These are phyloP conservation scores for Ceratocystis harringtonii DNA, from an alignment of 2,329 filamentous ascomycete species.

Conservation along the genomic window DNA sequence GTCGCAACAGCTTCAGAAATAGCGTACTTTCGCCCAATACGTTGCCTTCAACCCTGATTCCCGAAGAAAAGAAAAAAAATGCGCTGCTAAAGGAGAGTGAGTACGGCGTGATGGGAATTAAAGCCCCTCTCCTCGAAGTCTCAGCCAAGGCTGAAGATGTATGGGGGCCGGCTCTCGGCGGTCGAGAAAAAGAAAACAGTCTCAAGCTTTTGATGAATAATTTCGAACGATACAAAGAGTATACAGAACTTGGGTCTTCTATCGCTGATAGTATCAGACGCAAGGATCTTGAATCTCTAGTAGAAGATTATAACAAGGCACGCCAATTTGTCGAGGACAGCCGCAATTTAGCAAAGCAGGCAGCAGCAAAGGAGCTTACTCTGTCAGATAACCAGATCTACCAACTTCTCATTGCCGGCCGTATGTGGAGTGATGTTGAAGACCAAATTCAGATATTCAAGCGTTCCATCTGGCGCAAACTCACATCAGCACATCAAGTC, in stretches of 20 bases:
- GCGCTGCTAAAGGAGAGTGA: slow-evolving; percentile 85
- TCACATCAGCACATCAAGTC: slow-evolving; percentile 52
- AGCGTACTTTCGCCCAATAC: slow-evolving; percentile 24
- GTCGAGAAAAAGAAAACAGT: slow-evolving; percentile 77
- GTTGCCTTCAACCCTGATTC: slow-evolving; percentile 22
- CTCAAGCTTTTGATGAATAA: slow-evolving; percentile 63
- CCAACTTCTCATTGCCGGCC: slow-evolving; percentile 70
- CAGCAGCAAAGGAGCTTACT: slow-evolving; percentile 32
- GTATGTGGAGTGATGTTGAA: slow-evolving; percentile 92
- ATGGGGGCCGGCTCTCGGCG: slow-evolving; percentile 87
- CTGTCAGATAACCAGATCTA: slow-evolving; percentile 70
- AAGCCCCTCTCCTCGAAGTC: slow-evolving; percentile 72
- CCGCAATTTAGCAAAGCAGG: slow-evolving; percentile 46
- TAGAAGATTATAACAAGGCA: slow-evolving; percentile 78
- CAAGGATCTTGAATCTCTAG: slow-evolving; percentile 74
- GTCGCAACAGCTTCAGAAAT: slow-evolving; percentile 17
- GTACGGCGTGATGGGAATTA: slow-evolving; percentile 78
- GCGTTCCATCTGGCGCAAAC: slow-evolving; percentile 69
- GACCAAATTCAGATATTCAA: slow-evolving; percentile 79
- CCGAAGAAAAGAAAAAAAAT: slow-evolving; percentile 63
- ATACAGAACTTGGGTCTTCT: slow-evolving; percentile 65
- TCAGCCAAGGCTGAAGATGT: slow-evolving; percentile 92
- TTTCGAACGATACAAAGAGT: slow-evolving; percentile 63
- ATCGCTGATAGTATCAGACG: slow-evolving; percentile 77
- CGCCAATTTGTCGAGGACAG: slow-evolving; percentile 68